Evolutionary conservation across 257 asterid genomes (phyloP), one percentile per base, ranked within the genome.

Genomic region (Perilla frutescens): DNA sequence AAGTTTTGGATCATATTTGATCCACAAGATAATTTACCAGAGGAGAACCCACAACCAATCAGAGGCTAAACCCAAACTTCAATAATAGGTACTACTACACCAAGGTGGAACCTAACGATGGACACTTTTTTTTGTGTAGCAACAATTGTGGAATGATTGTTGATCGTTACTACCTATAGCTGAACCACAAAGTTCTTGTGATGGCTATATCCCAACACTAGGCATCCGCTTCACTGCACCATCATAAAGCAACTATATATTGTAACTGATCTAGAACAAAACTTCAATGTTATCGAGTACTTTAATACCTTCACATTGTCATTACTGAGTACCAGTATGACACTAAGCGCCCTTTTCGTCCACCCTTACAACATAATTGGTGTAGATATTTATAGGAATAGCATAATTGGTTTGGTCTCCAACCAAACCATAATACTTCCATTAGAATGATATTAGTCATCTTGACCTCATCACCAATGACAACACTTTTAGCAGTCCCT

Each of bases 141-240:
- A 26, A 8, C 15, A 7, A 44, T 43, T 29, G 9, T 49, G 1
- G 14, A 44, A 13, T 4, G 36, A 56, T 31, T 41, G 56, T 4
- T 45, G n/a, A 70, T 56, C 53, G 32, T 44, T 43, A 43, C 51
- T 15, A 43, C 75, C 57, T 7, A 69, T 7, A 15, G 61, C 41
- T 39, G 15, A 8, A 36, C 34, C 45, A 29, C 26, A 20, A 20
- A 20, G 26, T 20, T 20, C 26, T 20, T 20, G 1, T 20, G 26
- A 20, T 20, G 26, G 26, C 26, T 20, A 20, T 1, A 20, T 20
- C 26, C 26, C 26, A 20, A 20, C 26, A 20, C 26, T 20, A 20
- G 26, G 26, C 26, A 20, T 20, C 26, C 26, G 26, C 26, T 20
- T 20, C 26, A 20, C 26, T 20, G 26, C 26, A 20, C 26, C 26